These are phyloP conservation scores for Rhizopus sp. DNA, from an alignment of 371 early-diverging fungal genomes.

Conservation along the genomic window DNA sequence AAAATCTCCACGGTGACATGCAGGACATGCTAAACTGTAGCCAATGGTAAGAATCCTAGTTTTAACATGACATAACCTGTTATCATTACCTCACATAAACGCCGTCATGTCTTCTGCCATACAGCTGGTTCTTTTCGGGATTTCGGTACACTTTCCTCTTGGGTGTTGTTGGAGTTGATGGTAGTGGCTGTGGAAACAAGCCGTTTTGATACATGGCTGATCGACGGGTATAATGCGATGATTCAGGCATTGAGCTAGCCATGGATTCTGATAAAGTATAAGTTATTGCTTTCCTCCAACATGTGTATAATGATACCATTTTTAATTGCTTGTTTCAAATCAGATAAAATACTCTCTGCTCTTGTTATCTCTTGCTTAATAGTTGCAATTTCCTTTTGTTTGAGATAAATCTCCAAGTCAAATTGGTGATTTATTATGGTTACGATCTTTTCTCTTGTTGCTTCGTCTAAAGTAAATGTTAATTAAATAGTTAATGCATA, in stretches of 20 bases:
- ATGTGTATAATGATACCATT: slow-evolving; percentile 45
- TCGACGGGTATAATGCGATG: slow-evolving; percentile 45
- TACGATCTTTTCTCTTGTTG: slow-evolving; percentile 52
- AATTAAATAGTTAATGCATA: background rate
- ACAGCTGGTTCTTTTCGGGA: slow-evolving; percentile 29
- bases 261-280: slow-evolving; percentile 11
- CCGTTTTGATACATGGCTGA: slow-evolving; percentile 35
- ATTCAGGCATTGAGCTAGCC: slow-evolving; percentile 31
- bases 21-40: slow-evolving; percentile 57
- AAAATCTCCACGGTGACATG: slow-evolving; percentile 67
- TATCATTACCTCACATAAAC: slow-evolving; percentile 57
- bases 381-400: slow-evolving; percentile 59
- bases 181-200: slow-evolving; percentile 11
- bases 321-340: slow-evolving; percentile 51
- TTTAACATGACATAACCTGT: background rate
- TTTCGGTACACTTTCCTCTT: slow-evolving; percentile 13
- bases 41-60: background rate
- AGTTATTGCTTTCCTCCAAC: background rate
- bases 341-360: slow-evolving; percentile 54
- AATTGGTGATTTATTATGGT: slow-evolving; percentile 72
- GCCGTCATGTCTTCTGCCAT: slow-evolving; percentile 61
- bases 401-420: slow-evolving; percentile 71
- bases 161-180: slow-evolving; percentile 5
- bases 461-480: slow-evolving; percentile 31
- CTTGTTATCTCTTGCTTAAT: slow-evolving; percentile 60